Evolutionary conservation across 306 rosid genomes (phyloP).

Genomic region (Fagus sylvatica): DNA sequence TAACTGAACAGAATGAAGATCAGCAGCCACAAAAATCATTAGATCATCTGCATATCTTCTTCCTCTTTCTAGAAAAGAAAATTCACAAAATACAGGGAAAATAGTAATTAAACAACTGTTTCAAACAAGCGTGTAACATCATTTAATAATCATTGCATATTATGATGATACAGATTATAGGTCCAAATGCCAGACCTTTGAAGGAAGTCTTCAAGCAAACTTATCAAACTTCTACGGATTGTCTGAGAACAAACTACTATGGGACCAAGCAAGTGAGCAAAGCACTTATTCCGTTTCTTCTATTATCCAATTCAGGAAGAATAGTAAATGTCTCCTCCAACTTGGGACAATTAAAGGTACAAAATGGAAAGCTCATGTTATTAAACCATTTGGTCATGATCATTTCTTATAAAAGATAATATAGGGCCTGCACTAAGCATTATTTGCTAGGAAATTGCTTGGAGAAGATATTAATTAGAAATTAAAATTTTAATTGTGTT

Average conservation of each 20-base stretch:
- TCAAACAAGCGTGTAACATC: background rate
- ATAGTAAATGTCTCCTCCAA: constrained; percentile 7
- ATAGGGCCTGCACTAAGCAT: background rate
- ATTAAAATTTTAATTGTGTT: background rate
- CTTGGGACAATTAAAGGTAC: constrained; percentile 12
- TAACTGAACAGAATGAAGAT: too few relatives aligned
- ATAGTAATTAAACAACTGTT: background rate
- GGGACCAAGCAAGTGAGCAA: background rate
- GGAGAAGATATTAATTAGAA: background rate
- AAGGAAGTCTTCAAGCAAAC: background rate
- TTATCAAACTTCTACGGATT: background rate
- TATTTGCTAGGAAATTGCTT: background rate
- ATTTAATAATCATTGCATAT: background rate
- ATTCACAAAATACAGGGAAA: background rate
- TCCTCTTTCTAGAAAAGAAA: too few relatives aligned
- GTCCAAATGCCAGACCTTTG: background rate
- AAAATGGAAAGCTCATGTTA: background rate
- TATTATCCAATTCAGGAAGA: background rate
- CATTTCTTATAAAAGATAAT: background rate
- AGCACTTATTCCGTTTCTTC: constrained; percentile 5
- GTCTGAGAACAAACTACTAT: constrained; percentile 6
- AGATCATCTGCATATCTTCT: too few relatives aligned
- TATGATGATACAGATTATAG: background rate
- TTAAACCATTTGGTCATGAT: background rate
- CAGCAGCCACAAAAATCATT: too few relatives aligned